phyloP scores from a whole-genome alignment of 106 monocot genomes.

The Dendrobium nobile region DNA sequence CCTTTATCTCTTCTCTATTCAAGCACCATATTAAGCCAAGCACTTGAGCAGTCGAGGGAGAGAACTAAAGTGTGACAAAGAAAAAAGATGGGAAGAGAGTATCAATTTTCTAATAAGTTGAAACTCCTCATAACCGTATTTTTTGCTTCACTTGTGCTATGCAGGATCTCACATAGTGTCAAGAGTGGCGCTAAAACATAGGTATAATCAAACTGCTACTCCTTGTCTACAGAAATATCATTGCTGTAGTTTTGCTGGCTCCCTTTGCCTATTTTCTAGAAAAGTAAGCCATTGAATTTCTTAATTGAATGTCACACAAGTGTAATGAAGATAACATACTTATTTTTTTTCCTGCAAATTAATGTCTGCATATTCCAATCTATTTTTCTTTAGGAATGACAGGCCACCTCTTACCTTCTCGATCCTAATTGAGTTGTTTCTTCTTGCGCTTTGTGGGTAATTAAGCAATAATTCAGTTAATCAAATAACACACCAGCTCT shows the following conservation, averaged over 20 bases:
- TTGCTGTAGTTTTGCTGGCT: constrained; percentile 67
- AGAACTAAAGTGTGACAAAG: neutral
- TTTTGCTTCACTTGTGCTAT: constrained; percentile 75
- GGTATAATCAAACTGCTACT: constrained; percentile 87
- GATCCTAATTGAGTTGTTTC: constrained; percentile 51
- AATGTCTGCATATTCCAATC: neutral
- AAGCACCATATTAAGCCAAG: too few relatives aligned
- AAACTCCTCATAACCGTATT: constrained; percentile 76
- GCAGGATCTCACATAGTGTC: constrained; percentile 89
- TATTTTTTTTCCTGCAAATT: neutral
- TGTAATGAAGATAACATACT: neutral
- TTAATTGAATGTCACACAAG: too few relatives aligned
- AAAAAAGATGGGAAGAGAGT: constrained; percentile 21
- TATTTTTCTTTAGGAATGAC: constrained; percentile 40
- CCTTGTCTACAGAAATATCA: constrained; percentile 88
- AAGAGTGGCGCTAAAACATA: constrained; percentile 70
- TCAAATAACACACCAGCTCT: too few relatives aligned
- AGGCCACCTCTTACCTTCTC: constrained; percentile 65
- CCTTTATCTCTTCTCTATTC: too few relatives aligned
- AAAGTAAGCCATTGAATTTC: constrained; percentile 36
- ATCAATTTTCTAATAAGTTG: constrained; percentile 62
- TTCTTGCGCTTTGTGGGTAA: constrained; percentile 71
- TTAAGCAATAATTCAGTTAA: neutral
- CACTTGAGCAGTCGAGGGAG: neutral
- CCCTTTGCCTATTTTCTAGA: constrained; percentile 96